Base-by-base conservation (phyloP, 495 filamentous ascomycete genomes). In the Lasiosphaeria hispida region DNA sequence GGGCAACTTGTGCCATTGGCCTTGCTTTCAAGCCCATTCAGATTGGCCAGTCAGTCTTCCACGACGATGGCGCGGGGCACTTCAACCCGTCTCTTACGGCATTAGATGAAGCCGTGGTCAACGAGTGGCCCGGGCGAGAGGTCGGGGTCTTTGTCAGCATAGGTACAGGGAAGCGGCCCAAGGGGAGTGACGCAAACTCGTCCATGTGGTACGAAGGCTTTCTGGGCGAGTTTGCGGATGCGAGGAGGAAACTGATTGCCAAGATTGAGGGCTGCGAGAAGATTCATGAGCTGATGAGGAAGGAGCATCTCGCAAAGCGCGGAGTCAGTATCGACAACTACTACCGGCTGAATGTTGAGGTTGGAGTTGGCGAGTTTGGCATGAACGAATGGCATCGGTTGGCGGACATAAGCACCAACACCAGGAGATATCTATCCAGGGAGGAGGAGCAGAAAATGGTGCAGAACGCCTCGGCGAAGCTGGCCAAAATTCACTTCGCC, bases 351-450 rank as follows among this genome's bases (percentile, higher is more conserved):
- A 98, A 98, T 59, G 94, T 97, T 19, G 93, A 97, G 66, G 88
- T 96, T 5, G 95, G 94, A 0, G 95, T 98, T 18, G 94, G 94
- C 41, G 95, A 98, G 66, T 97, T 97, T 68, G 93, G 90, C 48
- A 96, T 98, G 90, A 97, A 97, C 68, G 94, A 97, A 67, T 98
- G 94, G 93, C 85, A 90, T 67, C 85, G 94, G 4, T 77, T 98
- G 11, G 86, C 88, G 35, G 93, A 97, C 41, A 97, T 98, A 71
- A 92, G 87, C 73, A 96, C 91, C 37, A 90, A 86, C 67, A 97
- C 94, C 0, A 82, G 88, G 41, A 83, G 84, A 53, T 98, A 97
- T 68, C 81, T 97, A n/a, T 72, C 75, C 6, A 85, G 85, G 60
- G 75, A 79, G 11, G 85, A 87, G 10, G 87, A 94, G 37, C 86